Conservation (phyloP, 345 rosid genomes). For the Hypericum perforatum region DNA sequence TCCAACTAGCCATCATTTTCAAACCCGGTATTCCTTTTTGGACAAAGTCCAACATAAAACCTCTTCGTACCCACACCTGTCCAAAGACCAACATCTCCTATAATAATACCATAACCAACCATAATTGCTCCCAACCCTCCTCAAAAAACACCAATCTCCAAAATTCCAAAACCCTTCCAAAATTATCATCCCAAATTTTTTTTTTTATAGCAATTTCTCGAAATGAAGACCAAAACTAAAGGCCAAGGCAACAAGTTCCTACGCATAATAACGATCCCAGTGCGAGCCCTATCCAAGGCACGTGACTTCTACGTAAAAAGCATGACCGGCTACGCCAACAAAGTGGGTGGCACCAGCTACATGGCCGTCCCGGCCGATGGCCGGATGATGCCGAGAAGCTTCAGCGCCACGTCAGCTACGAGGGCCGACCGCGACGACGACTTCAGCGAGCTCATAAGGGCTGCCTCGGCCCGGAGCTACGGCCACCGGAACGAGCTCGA, state of each 20-base stretch:
- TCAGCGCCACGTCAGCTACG: conserved; percentile 33
- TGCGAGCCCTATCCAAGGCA: conserved; percentile 44
- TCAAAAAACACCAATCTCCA: too few species aligned
- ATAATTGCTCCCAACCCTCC: too few species aligned
- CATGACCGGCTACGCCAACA: conserved; percentile 38
- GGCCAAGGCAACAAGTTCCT: conserved; percentile 37
- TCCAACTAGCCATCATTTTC: too few species aligned
- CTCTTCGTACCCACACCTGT: too few species aligned
- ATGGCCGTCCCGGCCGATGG: conserved; percentile 7
- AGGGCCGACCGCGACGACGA: conserved; percentile 31
- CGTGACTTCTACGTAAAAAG: conserved; percentile 61
- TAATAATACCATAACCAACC: too few species aligned
- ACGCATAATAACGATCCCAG: conserved; percentile 35
- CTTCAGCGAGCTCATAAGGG: conserved; percentile 51
- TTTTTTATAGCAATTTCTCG: neutral
- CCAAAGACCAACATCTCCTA: too few species aligned
- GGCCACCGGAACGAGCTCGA: conserved; percentile 49
- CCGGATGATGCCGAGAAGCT: conserved; percentile 43
- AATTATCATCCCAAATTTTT: too few species aligned
- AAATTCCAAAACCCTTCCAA: too few species aligned
- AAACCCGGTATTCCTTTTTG: too few species aligned
- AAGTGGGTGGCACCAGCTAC: conserved; percentile 16
- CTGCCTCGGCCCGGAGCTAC: conserved; percentile 44
- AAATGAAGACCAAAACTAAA: conserved; percentile 22
- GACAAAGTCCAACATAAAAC: too few species aligned